phyloP scores from a whole-genome alignment of 805 yeast species.

The Ogataea henricii region DNA sequence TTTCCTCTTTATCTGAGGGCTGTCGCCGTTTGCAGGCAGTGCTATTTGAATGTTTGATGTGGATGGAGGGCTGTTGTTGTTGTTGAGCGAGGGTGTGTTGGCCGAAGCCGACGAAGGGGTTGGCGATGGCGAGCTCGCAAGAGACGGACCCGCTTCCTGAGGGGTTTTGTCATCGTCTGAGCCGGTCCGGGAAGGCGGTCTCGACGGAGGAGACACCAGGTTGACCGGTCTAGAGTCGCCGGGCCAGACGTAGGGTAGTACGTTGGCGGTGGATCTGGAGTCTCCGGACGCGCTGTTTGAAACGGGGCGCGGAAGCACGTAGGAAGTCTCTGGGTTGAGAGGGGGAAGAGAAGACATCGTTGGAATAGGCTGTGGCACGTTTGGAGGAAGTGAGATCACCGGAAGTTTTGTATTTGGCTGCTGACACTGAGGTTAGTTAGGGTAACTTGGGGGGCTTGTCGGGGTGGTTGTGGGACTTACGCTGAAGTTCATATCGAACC shows the following conservation, averaged over 20 bases:
- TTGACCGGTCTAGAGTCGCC: conserved; percentile 3
- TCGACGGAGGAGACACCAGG: neutral
- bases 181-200: neutral
- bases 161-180: neutral
- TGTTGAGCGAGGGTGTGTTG: conserved; percentile 1
- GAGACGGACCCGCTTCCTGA: neutral
- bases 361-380: conserved; percentile 9
- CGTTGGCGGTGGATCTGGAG: neutral
- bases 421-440: neutral
- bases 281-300: neutral
- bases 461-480: conserved; percentile 2
- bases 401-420: conserved; percentile 4
- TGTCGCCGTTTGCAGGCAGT: neutral
- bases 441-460: neutral
- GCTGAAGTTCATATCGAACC: conserved; percentile 5
- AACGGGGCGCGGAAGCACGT: conserved; percentile 7
- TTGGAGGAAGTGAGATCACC: conserved; percentile 9
- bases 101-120: neutral
- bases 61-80: neutral
- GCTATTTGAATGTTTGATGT: conserved; percentile 1
- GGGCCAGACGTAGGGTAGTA: conserved; percentile 6
- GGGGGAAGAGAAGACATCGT: neutral
- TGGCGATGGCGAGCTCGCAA: conserved; percentile 3
- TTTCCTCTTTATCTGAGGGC: conserved; percentile 18
- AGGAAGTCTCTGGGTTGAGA: conserved; percentile 4